These are phyloP conservation scores for Calonectria pseudoreteaudii DNA, from an alignment of 2,329 filamentous ascomycete species.

Conservation along the genomic window DNA sequence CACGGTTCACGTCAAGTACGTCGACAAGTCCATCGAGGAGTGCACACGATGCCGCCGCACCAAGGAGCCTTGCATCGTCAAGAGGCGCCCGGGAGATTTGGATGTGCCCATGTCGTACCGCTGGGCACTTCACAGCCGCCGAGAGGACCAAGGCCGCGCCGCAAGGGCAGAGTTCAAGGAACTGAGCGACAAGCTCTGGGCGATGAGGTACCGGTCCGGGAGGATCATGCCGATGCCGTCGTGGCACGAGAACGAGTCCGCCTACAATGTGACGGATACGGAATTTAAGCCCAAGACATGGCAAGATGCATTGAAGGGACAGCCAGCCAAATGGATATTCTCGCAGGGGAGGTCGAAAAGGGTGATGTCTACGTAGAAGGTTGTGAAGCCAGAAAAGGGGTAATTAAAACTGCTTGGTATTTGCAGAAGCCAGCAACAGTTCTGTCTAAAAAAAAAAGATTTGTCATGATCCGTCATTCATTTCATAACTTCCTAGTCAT, in stretches of 20 bases:
- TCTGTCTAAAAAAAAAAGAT: neutral
- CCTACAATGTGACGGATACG: neutral
- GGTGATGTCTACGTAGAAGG: neutral
- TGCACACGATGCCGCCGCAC: constrained; percentile 41
- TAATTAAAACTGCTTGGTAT: neutral
- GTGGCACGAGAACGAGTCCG: constrained; percentile 31
- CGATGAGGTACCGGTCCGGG: neutral
- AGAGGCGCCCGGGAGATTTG: constrained; percentile 70
- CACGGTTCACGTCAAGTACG: neutral
- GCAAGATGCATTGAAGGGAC: constrained; percentile 28
- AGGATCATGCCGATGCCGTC: constrained; percentile 20
- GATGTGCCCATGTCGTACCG: constrained; percentile 34
- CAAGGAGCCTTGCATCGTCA: constrained; percentile 44
- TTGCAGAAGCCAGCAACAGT: neutral
- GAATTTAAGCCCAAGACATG: constrained; percentile 23
- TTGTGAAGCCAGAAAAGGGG: neutral
- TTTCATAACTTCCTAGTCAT: neutral
- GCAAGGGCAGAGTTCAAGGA: neutral
- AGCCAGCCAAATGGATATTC: constrained; percentile 12
- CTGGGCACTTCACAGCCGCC: neutral
- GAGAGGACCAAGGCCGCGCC: neutral
- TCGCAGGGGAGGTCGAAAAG: neutral
- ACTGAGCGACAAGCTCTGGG: constrained; percentile 18
- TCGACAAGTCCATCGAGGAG: constrained; percentile 57
- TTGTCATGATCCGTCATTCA: neutral